Conservation (phyloP, 2,329 filamentous ascomycete species). For the Diaporthe vaccinii region DNA sequence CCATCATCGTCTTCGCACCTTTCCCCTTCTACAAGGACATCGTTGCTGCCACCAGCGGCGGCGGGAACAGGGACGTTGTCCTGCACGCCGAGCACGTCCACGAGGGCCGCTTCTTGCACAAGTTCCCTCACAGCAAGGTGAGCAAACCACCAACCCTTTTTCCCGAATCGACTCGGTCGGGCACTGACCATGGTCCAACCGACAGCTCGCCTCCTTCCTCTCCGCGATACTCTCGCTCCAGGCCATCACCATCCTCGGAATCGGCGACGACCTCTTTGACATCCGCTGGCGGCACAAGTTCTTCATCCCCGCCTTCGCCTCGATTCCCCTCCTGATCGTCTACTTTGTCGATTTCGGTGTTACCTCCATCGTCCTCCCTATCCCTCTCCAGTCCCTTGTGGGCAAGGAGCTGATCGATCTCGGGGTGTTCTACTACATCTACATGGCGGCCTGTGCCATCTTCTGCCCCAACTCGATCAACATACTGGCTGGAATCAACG, state of each 20-base stretch:
- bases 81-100: conserved; percentile 80
- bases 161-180: neutral
- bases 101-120: conserved; percentile 86
- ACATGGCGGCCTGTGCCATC: conserved; percentile 97
- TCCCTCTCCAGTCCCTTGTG: conserved; percentile 85
- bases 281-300: conserved; percentile 99
- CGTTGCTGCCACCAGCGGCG: conserved; percentile 92
- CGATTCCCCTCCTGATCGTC: conserved; percentile 92
- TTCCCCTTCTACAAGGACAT: conserved; percentile 99
- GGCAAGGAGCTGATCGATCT: conserved; percentile 85
- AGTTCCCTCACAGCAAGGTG: conserved; percentile 95
- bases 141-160: neutral
- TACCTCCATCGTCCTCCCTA: conserved; percentile 92
- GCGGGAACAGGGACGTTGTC: conserved; percentile 90
- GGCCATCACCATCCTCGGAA: conserved; percentile 89
- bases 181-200: conserved; percentile 8
- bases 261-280: conserved; percentile 97
- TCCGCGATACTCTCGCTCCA: conserved; percentile 95
- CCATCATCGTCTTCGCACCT: conserved; percentile 92
- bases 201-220: conserved; percentile 90
- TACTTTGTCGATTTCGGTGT: conserved; percentile 99
- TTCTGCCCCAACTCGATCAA: conserved; percentile 99
- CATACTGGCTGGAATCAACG: conserved; percentile 99
- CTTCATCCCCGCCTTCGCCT: conserved; percentile 94
- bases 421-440: conserved; percentile 88